Evolutionary conservation across 768 basidiomycete genomes (phyloP).

Genomic region (Lactifluus subvellereus): DNA sequence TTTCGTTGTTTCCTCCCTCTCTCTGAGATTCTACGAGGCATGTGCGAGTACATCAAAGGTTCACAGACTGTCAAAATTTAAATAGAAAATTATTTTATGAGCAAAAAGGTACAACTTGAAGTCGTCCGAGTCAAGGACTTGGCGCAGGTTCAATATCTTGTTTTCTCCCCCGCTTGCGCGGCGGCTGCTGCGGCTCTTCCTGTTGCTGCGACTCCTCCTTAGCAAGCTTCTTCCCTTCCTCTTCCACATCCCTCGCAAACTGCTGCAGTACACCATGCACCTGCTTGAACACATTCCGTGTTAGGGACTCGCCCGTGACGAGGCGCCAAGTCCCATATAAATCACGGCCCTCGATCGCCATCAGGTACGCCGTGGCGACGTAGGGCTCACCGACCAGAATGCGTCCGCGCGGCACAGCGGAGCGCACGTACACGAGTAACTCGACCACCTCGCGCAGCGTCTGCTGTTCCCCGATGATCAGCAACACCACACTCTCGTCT

Average conservation of each 20-base stretch:
- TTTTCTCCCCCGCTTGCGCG: background rate
- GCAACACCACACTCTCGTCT: background rate
- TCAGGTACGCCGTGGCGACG: slow-evolving; percentile 11
- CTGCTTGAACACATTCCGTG: background rate
- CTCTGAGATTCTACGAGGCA: no score
- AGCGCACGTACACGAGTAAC: slow-evolving; percentile 1
- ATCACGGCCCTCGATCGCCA: slow-evolving; percentile 2
- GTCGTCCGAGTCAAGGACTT: background rate
- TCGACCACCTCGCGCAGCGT: slow-evolving; percentile 11
- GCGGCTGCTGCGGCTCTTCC: background rate
- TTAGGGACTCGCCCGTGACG: slow-evolving; percentile 5
- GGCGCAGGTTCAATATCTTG: background rate
- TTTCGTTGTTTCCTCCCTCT: no score
- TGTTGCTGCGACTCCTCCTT: background rate
- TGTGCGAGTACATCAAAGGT: no score
- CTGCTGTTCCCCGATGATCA: background rate
- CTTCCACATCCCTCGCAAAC: slow-evolving; percentile 8
- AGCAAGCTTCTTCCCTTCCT: slow-evolving; percentile 5
- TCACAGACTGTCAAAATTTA: no score
- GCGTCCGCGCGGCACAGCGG: background rate
- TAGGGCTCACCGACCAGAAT: slow-evolving; percentile 9
- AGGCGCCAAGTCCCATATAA: slow-evolving; percentile 3
- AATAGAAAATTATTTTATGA: no score
- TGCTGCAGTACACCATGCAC: slow-evolving; percentile 1
- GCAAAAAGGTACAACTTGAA: no score